Conservation (phyloP, 352 stramenopile genomes). For the Pythium vanterpoolii region DNA sequence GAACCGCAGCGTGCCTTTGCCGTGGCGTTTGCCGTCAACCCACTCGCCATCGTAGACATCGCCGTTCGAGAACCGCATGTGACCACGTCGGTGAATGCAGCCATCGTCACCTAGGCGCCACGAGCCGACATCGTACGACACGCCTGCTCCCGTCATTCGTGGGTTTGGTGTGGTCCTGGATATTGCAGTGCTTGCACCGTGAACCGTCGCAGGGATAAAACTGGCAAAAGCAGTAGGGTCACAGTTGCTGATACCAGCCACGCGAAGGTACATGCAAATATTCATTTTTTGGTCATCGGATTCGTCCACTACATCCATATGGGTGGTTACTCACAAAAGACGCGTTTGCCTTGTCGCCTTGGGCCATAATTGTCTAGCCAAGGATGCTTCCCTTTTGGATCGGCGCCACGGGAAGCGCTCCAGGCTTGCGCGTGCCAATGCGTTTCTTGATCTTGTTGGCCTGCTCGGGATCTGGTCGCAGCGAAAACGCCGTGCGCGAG, state of each 20-base stretch:
- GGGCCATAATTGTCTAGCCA: conserved; percentile 14
- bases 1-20: conserved; percentile 54
- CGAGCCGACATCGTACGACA: conserved; percentile 62
- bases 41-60: conserved; percentile 86
- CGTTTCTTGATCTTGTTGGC: conserved; percentile 78
- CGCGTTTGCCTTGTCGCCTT: no score
- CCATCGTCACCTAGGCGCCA: conserved; percentile 74
- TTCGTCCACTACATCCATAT: conserved; percentile 16
- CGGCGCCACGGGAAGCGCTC: conserved; percentile 49
- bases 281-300: conserved; percentile 13
- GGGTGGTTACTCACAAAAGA: no score
- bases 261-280: neutral
- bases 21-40: conserved; percentile 76
- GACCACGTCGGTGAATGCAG: conserved; percentile 63
- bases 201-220: neutral
- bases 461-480: conserved; percentile 71
- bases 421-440: conserved; percentile 57
- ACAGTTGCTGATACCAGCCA: neutral
- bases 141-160: conserved; percentile 7
- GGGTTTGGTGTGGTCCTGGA: neutral
- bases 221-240: neutral
- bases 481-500: conserved; percentile 67
- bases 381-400: conserved; percentile 75
- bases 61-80: conserved; percentile 67
- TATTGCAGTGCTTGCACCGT: neutral